phyloP scores from a whole-genome alignment of 306 rosid genomes.

The Cyclanthera cordifolia region DNA sequence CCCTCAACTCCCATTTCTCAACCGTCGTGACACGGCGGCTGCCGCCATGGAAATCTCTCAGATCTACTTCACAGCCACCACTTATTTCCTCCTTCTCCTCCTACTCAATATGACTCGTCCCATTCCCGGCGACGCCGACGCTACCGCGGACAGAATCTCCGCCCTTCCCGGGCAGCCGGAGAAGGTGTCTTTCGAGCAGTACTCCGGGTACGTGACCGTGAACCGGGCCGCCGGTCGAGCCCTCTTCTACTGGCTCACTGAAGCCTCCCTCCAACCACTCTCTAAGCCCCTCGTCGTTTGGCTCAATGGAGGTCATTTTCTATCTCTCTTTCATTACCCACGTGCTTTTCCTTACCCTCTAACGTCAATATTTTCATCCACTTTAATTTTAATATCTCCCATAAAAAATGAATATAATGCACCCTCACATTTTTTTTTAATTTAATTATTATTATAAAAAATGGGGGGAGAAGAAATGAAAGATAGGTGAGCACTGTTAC shows the following conservation, averaged over 20 bases:
- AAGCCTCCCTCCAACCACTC: slow-evolving; percentile 43
- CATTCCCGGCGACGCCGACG: slow-evolving; percentile 3
- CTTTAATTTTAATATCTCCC: not conserved
- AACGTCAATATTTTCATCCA: not conserved
- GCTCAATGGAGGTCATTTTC: slow-evolving; percentile 86
- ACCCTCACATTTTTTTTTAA: no score
- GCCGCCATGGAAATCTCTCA: slow-evolving; percentile 30
- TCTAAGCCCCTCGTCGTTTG: slow-evolving; percentile 71
- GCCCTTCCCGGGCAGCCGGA: slow-evolving; percentile 82
- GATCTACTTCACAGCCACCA: slow-evolving; percentile 28
- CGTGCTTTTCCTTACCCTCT: no score
- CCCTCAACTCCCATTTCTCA: slow-evolving; percentile 1
- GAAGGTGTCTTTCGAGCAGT: slow-evolving; percentile 63
- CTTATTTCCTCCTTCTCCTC: slow-evolving; percentile 22
- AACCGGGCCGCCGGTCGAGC: slow-evolving; percentile 68
- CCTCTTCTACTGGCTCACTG: slow-evolving; percentile 97
- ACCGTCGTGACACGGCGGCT: not conserved
- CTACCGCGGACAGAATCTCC: slow-evolving; percentile 50
- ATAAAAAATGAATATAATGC: no score
- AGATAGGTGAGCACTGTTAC: not conserved
- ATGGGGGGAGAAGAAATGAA: not conserved
- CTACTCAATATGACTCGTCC: not conserved
- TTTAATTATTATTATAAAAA: no score
- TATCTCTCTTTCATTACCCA: not conserved
- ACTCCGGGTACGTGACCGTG: slow-evolving; percentile 87